phyloP scores from a whole-genome alignment of 495 filamentous ascomycete species.

The Penicillium parvum region DNA sequence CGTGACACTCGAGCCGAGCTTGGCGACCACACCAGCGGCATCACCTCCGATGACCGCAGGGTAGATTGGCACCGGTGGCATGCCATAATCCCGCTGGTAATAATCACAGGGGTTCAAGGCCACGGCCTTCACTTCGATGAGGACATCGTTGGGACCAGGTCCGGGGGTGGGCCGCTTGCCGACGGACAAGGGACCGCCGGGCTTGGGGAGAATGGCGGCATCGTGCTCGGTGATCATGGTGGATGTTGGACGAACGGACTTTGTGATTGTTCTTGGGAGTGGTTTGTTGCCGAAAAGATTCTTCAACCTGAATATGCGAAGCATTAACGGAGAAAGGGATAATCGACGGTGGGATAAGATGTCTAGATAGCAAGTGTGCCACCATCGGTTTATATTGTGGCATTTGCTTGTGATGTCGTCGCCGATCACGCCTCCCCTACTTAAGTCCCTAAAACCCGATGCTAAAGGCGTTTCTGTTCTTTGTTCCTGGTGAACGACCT shows the following conservation, averaged over 20 bases:
- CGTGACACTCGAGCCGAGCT: conserved; percentile 28
- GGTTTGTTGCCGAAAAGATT: too few species aligned
- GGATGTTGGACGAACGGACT: neutral
- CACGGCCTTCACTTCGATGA: conserved; percentile 41
- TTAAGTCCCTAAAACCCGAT: too few species aligned
- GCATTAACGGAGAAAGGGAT: too few species aligned
- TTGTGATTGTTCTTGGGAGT: neutral
- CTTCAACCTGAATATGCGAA: too few species aligned
- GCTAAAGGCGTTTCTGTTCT: too few species aligned
- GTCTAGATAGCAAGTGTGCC: too few species aligned
- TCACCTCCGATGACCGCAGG: conserved; percentile 42
- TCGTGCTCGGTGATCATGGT: conserved; percentile 7
- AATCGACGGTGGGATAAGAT: too few species aligned
- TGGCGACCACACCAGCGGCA: conserved; percentile 33
- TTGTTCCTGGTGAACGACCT: too few species aligned
- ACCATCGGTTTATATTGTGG: too few species aligned
- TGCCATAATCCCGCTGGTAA: conserved; percentile 30
- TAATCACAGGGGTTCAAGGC: conserved; percentile 46
- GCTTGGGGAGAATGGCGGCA: conserved; percentile 12
- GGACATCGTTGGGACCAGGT: conserved; percentile 26
- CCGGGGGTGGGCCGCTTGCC: conserved; percentile 12
- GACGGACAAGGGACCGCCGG: conserved; percentile 7
- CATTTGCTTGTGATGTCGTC: too few species aligned
- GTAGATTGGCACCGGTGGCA: conserved; percentile 25
- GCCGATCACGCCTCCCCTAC: too few species aligned